Evolutionary conservation across 2,329 filamentous ascomycete genomes (phyloP), one percentile per base, ranked within the genome.

Genomic region (Fusarium setosum): DNA sequence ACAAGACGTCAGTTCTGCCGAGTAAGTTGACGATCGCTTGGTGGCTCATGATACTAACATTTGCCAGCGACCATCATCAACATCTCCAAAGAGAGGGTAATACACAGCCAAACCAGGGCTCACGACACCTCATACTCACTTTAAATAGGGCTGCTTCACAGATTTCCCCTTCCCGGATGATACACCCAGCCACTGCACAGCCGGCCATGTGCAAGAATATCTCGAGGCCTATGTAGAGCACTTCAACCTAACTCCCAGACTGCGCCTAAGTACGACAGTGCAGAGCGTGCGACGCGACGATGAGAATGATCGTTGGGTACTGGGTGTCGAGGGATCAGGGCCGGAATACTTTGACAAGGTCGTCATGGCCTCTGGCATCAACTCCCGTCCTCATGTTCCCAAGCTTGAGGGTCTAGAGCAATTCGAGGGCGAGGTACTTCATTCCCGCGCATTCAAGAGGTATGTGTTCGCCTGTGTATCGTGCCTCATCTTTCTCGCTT

Each of bases 351-450:
- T 80, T 40, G 79, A 81, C 70, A 81, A 78, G 58, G 71, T 81
- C 6, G 64, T 78, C 3, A 61, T 81, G 6, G 75, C 69, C 51
- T 76, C 64, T 54, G 78, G 55, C 63, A 79, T 59, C 71, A 81
- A 64, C 68, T 75, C 34, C 42, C 69, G 52, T 32, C 76, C 80
- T 1, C 71, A 73, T 7, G 71, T 78, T 54, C 81, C 81, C 4
- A 53, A 66, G 5, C 65, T 82, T 5, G 69, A 74, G 23, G 79
- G 75, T 1, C 49, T 74, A 12, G 77, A 78, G 1, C 68, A 72
- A 17, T 83, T 82, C 32, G 41, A 75, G 18, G 80, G 80, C 9
- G 65, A 73, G 3, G 63, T 80, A 4, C 71, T 82, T 4, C 82
- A 84, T 55, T 76, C 76, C 0, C 75, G 77, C 10, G 70, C 66